Evolutionary conservation across 148 eudicot species (phyloP), one percentile per base, ranked within the genome.

Genomic region (Pharnaceum exiguum): DNA sequence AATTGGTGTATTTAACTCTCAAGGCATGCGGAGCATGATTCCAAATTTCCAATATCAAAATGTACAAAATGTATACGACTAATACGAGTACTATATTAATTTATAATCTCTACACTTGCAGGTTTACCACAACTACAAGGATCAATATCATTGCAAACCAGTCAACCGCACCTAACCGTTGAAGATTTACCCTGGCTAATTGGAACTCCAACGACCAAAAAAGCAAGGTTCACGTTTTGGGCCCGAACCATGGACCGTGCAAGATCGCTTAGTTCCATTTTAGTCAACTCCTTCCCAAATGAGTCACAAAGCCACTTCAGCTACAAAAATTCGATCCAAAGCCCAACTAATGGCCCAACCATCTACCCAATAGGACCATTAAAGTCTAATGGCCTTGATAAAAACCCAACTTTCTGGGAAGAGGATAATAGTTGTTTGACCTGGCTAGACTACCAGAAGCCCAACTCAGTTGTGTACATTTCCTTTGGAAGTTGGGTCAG

Each of bases 401-500:
- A 43, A 10, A 79, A 55, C 62, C 74, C 55, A 52, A 55, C 65
- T 9, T 76, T 81, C 24, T 82, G 84, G 84, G 70, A 69, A 33
- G 91, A 84, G 59, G 95, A 90, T 26, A 61, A 6, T 59, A 77
- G 77, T 11, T 79, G 88, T 59, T 57, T 84, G 39, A 75, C 59
- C 15, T 90, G 97, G 97, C 76, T 84, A 3, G 71, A 78, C 40
- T 44, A 65, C 31, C 86, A 86, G 59, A 47, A 46, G 18, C 67
- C 66, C 18, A 57, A 79, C 39, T 84, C 85, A 10, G 95, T 90
- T 0, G 36, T 90, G 16, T 90, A 90, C 67, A 62, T 86, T 8
- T 86, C 95, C 0, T 90, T 90, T 52, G 97, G 97, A 19, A 90
- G 91, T 55, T 90, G 97, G 97, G 87, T 84, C 33, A 76, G 86